These are phyloP conservation scores for Auricularia auricula-judae DNA, from an alignment of 768 basidiomycete genomes.

Conservation along the genomic window DNA sequence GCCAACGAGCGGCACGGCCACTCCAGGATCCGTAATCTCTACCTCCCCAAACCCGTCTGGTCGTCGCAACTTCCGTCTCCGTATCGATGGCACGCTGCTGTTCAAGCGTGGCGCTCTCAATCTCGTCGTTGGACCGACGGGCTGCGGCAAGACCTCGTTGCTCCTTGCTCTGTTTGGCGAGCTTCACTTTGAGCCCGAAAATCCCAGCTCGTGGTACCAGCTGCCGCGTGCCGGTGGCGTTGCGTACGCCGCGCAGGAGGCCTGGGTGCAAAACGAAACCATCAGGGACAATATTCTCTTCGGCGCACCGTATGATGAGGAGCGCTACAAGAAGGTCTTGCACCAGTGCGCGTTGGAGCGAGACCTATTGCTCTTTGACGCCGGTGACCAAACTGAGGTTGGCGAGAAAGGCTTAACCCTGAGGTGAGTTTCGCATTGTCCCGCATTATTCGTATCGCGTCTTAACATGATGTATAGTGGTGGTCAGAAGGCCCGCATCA, in stretches of 20 bases:
- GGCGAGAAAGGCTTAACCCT: constrained; percentile 60
- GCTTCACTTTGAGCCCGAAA: constrained; percentile 49
- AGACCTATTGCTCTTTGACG: constrained; percentile 38
- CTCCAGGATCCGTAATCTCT: constrained; percentile 28
- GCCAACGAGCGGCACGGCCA: constrained; percentile 29
- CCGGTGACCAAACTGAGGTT: constrained; percentile 59
- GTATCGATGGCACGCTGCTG: constrained; percentile 39
- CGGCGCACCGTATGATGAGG: constrained; percentile 29
- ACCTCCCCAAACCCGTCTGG: constrained; percentile 38
- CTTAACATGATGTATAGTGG: constrained; percentile 16
- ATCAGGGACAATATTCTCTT: constrained; percentile 48
- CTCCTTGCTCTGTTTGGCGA: constrained; percentile 55
- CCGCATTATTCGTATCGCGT: not conserved
- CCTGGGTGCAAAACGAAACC: constrained; percentile 77
- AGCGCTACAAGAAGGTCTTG: constrained; percentile 30
- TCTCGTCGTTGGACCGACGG: constrained; percentile 4
- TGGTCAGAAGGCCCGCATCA: constrained; percentile 47
- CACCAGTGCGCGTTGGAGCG: constrained; percentile 30
- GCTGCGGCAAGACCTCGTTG: constrained; percentile 32
- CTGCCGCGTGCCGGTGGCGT: constrained; percentile 60
- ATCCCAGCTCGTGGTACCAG: constrained; percentile 50
- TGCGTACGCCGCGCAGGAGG: constrained; percentile 74
- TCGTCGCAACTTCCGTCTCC: constrained; percentile 37
- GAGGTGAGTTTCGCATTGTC: constrained; percentile 17
- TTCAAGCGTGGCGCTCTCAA: constrained; percentile 36